Evolutionary conservation across 2,329 filamentous ascomycete genomes (phyloP), one percentile per base, ranked within the genome.

Genomic region (Shiraia sp.): DNA sequence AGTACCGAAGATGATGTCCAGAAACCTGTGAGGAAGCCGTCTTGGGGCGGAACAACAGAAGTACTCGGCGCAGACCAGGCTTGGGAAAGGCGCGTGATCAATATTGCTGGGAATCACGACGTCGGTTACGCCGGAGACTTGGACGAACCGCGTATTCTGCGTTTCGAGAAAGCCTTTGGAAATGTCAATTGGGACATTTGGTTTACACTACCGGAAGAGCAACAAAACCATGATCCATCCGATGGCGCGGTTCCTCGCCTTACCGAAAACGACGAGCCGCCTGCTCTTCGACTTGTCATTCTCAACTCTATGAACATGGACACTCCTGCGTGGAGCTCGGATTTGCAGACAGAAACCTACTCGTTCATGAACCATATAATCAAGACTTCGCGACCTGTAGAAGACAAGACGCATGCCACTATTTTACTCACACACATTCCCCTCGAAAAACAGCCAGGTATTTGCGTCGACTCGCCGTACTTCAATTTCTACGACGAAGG

Each of bases 281-380:
- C 90, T 2, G 85, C 89, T 49, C 74, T 99, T 32, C 86, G 92
- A 53, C 76, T 99, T 42, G 75, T 97, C 22, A 81, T 95, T 25
- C 78, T 99, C 51, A 99, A 99, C 70, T 86, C 89, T 40, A 90
- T 99, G 81, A 95, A 95, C 59, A 81, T 99, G 26, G 93, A 99
- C 68, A 87, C 84, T 0, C 93, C 93, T 0, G 89, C 87, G 4
- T 75, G 81, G 27, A 80, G 82, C 13, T 59, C 74, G 3, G 75
- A 79, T 2, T 77, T 96, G 3, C 90, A 95, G 64, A 78, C 84
- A 45, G 75, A 85, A 35, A 93, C 88, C 0, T 95, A 95, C 69
- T 63, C 75, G 19, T 96, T 95, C 61, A 76, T 91, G 62, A 87
- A 89, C 68, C 63, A 78, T 25, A 72, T 87, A 36, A 89, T 89